Evolutionary conservation across 2,329 filamentous ascomycete species (phyloP).

Genomic region (Trichoderma citrinoviride): DNA sequence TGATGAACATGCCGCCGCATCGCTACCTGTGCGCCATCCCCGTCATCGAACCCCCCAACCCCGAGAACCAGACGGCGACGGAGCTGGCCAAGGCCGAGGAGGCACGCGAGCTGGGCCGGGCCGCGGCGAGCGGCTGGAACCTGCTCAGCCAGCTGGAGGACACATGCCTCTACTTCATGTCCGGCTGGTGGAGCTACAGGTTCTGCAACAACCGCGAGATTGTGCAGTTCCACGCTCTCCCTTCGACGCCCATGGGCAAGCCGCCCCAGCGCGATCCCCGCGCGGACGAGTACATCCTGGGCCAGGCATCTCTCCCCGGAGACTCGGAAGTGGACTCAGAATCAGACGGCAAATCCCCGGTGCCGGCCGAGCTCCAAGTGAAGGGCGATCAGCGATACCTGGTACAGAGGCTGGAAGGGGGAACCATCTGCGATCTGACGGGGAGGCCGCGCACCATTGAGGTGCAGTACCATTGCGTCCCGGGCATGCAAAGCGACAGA

Average conservation of each 20-base stretch:
- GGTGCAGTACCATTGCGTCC: slow-evolving; percentile 77
- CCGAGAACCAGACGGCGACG: slow-evolving; percentile 63
- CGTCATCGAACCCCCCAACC: slow-evolving; percentile 55
- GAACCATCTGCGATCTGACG: slow-evolving; percentile 83
- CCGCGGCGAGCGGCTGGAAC: slow-evolving; percentile 75
- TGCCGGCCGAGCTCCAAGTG: slow-evolving; percentile 66
- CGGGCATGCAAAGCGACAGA: slow-evolving; percentile 66
- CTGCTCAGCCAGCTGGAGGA: slow-evolving; percentile 75
- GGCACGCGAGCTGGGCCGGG: slow-evolving; percentile 74
- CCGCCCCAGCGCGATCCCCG: slow-evolving; percentile 75
- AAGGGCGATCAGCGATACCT: slow-evolving; percentile 84
- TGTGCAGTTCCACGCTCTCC: slow-evolving; percentile 84
- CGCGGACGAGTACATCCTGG: slow-evolving; percentile 74
- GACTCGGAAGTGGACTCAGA: slow-evolving; percentile 28
- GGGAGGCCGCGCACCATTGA: slow-evolving; percentile 79
- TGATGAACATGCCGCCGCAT: slow-evolving; percentile 67
- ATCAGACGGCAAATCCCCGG: slow-evolving; percentile 31
- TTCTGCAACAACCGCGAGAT: slow-evolving; percentile 89
- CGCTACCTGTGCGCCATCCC: slow-evolving; percentile 86
- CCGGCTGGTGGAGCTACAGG: slow-evolving; percentile 94
- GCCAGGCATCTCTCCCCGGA: slow-evolving; percentile 46
- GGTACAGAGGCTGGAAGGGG: slow-evolving; percentile 75
- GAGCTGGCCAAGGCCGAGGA: slow-evolving; percentile 70
- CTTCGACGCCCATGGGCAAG: slow-evolving; percentile 63
- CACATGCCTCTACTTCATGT: slow-evolving; percentile 77